Base-by-base conservation (phyloP, 2,329 filamentous ascomycete species). In the Botryotinia convoluta region DNA sequence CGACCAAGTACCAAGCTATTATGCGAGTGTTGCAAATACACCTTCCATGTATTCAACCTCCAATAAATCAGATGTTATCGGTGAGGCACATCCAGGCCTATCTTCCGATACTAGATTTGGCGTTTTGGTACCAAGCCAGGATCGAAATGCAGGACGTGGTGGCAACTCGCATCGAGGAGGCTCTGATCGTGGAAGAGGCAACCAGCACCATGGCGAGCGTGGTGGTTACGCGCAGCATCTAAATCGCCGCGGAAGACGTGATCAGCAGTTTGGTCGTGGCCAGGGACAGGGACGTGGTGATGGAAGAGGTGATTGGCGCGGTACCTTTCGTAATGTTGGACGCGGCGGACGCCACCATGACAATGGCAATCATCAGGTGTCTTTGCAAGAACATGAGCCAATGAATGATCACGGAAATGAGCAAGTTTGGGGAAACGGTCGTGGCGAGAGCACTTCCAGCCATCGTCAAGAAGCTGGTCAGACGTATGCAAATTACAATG, bases 41-140 rank as follows among this genome's bases (percentile, higher is more conserved):
- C 26, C 64, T 9, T 71, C 65, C 3, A 60, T 73, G 45, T 71
- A 73, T 18, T 61, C 65, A 1, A 73, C 60, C 1, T 4, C 39
- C 0, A 73, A 73, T 0, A 73, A 71, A 26, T 64, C 72, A 7
- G 72, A 73, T 29, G 20, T 59, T 3, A 35, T 57, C 0, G 72
- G 72, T 5, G 72, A 64, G 16, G 44, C 72, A 1, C 72, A 73
- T n/a, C 72, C 65, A 4, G 72, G 72, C 12, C 26, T 71, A 6
- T 63, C 67, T 3, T 71, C 72, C 0, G 72, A 73, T 35, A 73
- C 65, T 12, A 37, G 72, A 9, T 73, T 64, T n/a, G 72, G 72
- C 1, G 65, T 71, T 8, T 26, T 69, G 22, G 37, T 72, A 9
- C 20, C 65, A 12, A 42, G 29, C 18, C 51, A 51, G 2, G 22